Base-by-base conservation (phyloP, 2,329 filamentous ascomycete species). In the Simplicillium aogashimaense region DNA sequence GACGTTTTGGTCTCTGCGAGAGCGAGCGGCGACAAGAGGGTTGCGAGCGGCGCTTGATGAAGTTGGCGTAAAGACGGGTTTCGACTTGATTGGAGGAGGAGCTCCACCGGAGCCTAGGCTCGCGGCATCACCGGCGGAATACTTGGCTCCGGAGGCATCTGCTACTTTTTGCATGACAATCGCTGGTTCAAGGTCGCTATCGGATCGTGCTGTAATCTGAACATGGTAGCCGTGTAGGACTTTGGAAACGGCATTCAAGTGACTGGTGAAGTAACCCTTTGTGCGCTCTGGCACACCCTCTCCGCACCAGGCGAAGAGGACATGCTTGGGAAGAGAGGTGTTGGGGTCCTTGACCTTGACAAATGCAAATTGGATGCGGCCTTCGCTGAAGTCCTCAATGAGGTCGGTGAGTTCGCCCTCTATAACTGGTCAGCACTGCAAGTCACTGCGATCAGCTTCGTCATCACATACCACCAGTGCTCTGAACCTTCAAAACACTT, bases 221-320 rank as follows among this genome's bases (percentile, higher is more conserved):
- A 98, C 88, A 60, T 98, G 92, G 62, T 97, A 98, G 50, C 92
- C 88, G 66, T 95, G 89, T 33, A 98, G 76, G 50, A 95, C 74
- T 65, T 95, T 95, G 46, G 88, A 81, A 30, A 97, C 88, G 36
- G 87, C 83, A 45, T 84, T 81, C 36, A 92, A 70, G 64, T 98
- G 90, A 65, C 88, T 95, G 50, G 87, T 95, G 60, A 98, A 98
- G 66, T 97, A 97, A 49, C 92, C 92, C 66, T 97, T 98, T 45
- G 90, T 97, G 54, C 90, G 76, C 66, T 98, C 92, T n/a, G 92
- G 92, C 13, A 98, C 92, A 52, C 92, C 92, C 57, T 94, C 90
- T 50, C 92, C 92, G 61, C 92, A 98, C 84, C 92, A 98, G 50
- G 85, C 89, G 58, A 98, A 87, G 50, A 98, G 74, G 44, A 94